Conservation (phyloP, 345 rosid genomes). For the Excoecaria agallocha region DNA sequence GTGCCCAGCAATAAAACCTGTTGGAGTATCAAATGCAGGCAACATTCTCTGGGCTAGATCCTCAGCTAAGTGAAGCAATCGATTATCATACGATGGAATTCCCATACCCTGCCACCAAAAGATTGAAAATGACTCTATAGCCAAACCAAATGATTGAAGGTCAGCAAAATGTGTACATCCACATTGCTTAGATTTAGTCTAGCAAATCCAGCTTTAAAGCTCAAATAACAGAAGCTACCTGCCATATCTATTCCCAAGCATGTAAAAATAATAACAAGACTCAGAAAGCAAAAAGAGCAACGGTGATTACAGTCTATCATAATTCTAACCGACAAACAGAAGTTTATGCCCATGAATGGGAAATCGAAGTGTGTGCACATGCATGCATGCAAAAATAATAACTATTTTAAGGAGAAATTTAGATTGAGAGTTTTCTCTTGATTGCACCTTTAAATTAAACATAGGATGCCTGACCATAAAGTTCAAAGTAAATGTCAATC, state of each 20-base stretch:
- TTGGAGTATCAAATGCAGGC: constrained; percentile 98
- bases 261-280: background rate
- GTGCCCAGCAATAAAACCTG: constrained; percentile 45
- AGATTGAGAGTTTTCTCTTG: background rate
- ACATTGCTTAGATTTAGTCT: background rate
- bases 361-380: background rate
- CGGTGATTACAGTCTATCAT: background rate
- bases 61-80: constrained; percentile 77
- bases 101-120: constrained; percentile 66
- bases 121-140: background rate
- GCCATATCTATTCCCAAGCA: background rate
- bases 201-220: background rate
- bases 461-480: background rate
- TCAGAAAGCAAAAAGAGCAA: background rate
- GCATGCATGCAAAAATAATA: background rate
- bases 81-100: constrained; percentile 74
- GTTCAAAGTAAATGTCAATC: background rate
- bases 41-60: constrained; percentile 77
- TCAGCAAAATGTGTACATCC: background rate
- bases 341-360: background rate
- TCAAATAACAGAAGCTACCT: background rate
- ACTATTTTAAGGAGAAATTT: background rate
- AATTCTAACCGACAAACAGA: background rate
- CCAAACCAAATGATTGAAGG: background rate
- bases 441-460: background rate